Evolutionary conservation across 2,329 filamentous ascomycete genomes (phyloP).

Genomic region (Paracamarosporium sp.): DNA sequence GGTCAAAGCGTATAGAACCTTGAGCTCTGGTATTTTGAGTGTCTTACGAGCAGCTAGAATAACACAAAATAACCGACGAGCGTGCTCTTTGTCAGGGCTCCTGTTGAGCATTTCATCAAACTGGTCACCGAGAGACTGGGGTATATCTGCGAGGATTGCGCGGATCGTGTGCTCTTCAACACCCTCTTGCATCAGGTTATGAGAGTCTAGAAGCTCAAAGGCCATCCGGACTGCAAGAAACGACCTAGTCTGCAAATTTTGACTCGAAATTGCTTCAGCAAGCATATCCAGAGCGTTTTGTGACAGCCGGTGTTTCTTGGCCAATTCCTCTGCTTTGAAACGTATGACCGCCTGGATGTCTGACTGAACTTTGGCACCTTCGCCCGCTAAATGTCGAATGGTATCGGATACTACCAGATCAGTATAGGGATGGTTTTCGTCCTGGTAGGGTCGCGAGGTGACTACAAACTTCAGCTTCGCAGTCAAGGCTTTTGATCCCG

Average conservation of each 20-base stretch:
- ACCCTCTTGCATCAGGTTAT: background rate
- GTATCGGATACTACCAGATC: background rate
- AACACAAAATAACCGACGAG: conserved; percentile 2
- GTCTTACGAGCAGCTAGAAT: conserved; percentile 6
- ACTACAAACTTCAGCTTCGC: background rate
- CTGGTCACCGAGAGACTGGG: conserved; percentile 2
- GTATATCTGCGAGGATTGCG: conserved; percentile 1
- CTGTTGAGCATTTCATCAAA: conserved; percentile 4
- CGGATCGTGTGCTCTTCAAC: background rate
- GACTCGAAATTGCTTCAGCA: background rate
- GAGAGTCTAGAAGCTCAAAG: conserved; percentile 5
- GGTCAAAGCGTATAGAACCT: conserved; percentile 4
- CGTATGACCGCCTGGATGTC: conserved; percentile 4
- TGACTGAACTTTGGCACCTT: background rate
- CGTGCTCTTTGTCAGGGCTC: conserved; percentile 4
- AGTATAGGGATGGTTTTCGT: background rate
- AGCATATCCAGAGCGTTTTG: background rate
- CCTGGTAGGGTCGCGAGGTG: conserved; percentile 5
- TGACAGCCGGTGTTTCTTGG: background rate
- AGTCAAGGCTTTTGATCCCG: background rate
- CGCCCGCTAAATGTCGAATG: conserved; percentile 4
- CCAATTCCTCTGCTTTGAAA: conserved; percentile 5
- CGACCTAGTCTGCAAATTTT: background rate
- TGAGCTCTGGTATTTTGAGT: conserved; percentile 1
- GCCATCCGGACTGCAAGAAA: conserved; percentile 6